Conservation (phyloP, 768 basidiomycete genomes). For the Psilocybe subaeruginosa region DNA sequence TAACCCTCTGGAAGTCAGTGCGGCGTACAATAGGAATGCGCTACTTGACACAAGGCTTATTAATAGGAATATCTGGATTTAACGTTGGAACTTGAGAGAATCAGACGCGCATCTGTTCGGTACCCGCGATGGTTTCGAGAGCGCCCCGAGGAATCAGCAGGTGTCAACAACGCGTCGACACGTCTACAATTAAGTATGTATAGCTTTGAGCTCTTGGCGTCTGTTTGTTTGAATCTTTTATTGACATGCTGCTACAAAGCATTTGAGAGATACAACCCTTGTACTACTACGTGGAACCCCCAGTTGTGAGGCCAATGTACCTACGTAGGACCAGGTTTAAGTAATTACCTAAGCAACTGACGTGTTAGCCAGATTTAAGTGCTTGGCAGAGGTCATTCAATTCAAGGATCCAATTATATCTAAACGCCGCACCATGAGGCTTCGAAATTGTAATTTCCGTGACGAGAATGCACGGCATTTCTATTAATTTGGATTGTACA, state of each 20-base stretch:
- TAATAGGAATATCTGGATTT: background rate
- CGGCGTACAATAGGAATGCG: background rate
- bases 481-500: background rate
- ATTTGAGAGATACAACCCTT: too few relatives aligned
- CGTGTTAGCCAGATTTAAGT: too few relatives aligned
- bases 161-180: constrained; percentile 13
- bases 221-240: too few relatives aligned
- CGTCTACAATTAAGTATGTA: background rate
- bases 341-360: too few relatives aligned
- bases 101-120: too few relatives aligned
- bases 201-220: background rate
- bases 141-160: background rate
- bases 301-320: too few relatives aligned
- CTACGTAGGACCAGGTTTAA: too few relatives aligned
- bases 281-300: too few relatives aligned
- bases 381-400: background rate
- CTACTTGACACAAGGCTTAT: constrained; percentile 74
- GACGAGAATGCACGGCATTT: background rate
- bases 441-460: background rate
- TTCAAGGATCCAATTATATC: background rate
- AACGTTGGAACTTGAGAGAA: too few relatives aligned
- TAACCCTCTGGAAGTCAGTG: background rate
- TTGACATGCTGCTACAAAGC: too few relatives aligned
- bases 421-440: background rate
- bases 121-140: too few relatives aligned